Evolutionary conservation across 2,329 filamentous ascomycete genomes (phyloP).

Genomic region (Aspergillus phoenicis): DNA sequence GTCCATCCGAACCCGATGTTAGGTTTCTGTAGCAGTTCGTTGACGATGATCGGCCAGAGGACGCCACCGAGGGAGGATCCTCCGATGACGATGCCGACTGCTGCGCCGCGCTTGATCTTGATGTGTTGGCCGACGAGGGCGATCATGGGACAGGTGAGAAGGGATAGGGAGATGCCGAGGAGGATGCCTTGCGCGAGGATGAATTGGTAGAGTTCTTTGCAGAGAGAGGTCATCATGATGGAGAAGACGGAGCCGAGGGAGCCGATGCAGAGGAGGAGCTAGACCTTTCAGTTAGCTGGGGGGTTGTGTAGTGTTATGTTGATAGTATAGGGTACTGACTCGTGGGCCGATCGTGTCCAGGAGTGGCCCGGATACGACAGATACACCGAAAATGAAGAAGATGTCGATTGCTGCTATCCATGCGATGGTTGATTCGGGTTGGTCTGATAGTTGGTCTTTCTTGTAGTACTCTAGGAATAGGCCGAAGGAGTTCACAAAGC

Average conservation of each 20-base stretch:
- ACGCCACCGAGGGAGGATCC: constrained; percentile 58
- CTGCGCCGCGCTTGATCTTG: constrained; percentile 50
- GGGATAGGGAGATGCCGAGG: constrained; percentile 34
- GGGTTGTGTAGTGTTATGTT: not conserved
- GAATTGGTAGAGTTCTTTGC: constrained; percentile 57
- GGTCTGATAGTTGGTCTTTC: constrained; percentile 41
- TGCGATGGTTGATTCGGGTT: constrained; percentile 45
- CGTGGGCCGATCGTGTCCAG: constrained; percentile 28
- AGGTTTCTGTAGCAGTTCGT: constrained; percentile 52
- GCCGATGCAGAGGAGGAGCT: not conserved
- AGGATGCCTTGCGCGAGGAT: constrained; percentile 39
- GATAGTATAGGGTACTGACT: constrained; percentile 24
- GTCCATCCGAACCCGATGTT: constrained; percentile 56
- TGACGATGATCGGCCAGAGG: constrained; percentile 52
- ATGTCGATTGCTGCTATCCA: constrained; percentile 51
- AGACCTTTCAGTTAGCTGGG: no score
- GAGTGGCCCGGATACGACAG: constrained; percentile 26
- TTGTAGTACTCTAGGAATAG: constrained; percentile 53
- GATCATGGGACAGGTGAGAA: constrained; percentile 51
- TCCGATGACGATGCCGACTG: constrained; percentile 51
- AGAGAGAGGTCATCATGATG: constrained; percentile 65
- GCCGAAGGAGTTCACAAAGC: constrained; percentile 51
- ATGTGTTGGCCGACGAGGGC: constrained; percentile 54
- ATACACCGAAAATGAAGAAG: constrained; percentile 27
- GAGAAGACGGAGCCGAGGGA: constrained; percentile 51